Base-by-base conservation (phyloP, 2,329 filamentous ascomycete genomes). In the Beauveria varroae region DNA sequence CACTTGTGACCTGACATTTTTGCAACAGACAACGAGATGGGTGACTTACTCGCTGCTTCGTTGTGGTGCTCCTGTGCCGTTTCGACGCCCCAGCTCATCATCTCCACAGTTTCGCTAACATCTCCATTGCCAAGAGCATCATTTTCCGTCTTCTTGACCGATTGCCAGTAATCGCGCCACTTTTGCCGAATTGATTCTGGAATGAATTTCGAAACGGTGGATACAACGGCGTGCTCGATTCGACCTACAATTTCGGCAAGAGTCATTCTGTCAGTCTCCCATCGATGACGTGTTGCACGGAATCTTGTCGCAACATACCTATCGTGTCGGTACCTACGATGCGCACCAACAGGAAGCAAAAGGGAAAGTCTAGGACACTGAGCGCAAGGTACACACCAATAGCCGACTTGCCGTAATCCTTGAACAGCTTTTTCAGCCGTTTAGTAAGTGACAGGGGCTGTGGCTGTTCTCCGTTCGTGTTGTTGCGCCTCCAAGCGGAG, bases 401-500 rank as follows among this genome's bases (percentile, higher is more conserved):
- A 1, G 93, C 93, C 3, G 90, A 84, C 91, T 93, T 98, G 46
- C 95, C 95, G 74, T 99, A 99, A 74, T 98, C 93, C 65, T 88
- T 86, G 3, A 89, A 92, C 51, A 99, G 83, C 71, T 90, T 91
- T 75, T 88, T 92, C 71, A 98, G 78, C 28, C 88, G 83, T 65
- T 86, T 86, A 2, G 87, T 87, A 47, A 95, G 73, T 8, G 86
- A 84, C 14, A 78, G 74, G 10, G 65, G 68, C 65, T 71, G 63
- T 18, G 37, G 1, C 51, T 68, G 63, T 4, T 64, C 65, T 41
- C 64, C 65, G 18, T 64, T 63, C n/a, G 65, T 65, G 41, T 68
- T 66, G 52, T 64, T 68, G 52, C 68, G 65, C 60, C 70, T 67
- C 67, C 72, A 73, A 5, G 72, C 64, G 2, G 74, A 72, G 62